Conservation (phyloP, 2,329 filamentous ascomycete species). For the Clonostachys rosea region DNA sequence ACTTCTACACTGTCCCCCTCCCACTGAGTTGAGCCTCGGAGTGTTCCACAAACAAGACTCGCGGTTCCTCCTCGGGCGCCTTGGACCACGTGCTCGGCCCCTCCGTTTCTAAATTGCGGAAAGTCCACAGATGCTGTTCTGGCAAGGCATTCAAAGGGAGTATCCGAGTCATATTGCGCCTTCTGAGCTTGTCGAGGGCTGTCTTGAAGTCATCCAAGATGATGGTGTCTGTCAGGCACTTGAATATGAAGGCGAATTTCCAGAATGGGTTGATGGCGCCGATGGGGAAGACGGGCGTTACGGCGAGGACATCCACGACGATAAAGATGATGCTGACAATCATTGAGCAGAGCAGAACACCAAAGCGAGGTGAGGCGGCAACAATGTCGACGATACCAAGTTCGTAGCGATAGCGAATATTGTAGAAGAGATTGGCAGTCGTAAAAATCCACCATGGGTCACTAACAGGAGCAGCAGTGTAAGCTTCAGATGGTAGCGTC, state of each 20-base stretch:
- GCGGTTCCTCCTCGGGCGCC: too few relatives aligned
- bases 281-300: slow-evolving; percentile 43
- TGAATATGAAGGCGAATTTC: slow-evolving; percentile 18
- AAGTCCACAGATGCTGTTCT: too few relatives aligned
- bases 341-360: slow-evolving; percentile 58
- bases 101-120: too few relatives aligned
- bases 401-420: slow-evolving; percentile 58
- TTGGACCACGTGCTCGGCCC: too few relatives aligned
- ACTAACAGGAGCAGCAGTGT: slow-evolving; percentile 14
- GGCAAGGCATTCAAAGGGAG: slow-evolving; percentile 1
- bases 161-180: slow-evolving; percentile 2
- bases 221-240: slow-evolving; percentile 62
- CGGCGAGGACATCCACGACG: slow-evolving; percentile 54
- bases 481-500: background rate
- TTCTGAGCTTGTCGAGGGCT: slow-evolving; percentile 28
- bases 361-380: slow-evolving; percentile 58
- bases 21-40: too few relatives aligned
- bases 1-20: too few relatives aligned
- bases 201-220: slow-evolving; percentile 68
- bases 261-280: too few relatives aligned
- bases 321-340: slow-evolving; percentile 55
- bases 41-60: too few relatives aligned
- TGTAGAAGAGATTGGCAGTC: slow-evolving; percentile 53
- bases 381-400: slow-evolving; percentile 53
- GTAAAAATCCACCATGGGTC: slow-evolving; percentile 69